A percentile compares a stretch with the other conserved stretches of the same genome.
Evolutionary conservation across 148 eudicot genomes (phyloP).

Genomic region (Polygonum aviculare): DNA sequence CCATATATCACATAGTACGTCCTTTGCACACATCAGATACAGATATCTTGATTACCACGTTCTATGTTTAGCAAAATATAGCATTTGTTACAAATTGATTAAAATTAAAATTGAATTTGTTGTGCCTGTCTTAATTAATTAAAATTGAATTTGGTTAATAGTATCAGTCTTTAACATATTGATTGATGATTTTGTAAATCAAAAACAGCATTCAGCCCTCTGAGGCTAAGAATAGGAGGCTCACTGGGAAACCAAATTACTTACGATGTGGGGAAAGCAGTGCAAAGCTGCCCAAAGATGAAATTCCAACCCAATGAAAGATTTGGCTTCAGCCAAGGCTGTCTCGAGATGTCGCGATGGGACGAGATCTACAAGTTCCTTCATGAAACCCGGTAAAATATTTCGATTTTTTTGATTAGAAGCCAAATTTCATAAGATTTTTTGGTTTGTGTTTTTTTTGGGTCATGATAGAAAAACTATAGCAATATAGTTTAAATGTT

Average conservation of each 20-base stretch:
- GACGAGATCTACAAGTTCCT: conserved; percentile 34
- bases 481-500: not conserved
- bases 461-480: too few relatives aligned
- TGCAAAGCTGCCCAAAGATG: conserved; percentile 19
- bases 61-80: not conserved
- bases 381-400: conserved; percentile 28
- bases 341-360: conserved; percentile 46
- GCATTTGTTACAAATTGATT: too few relatives aligned
- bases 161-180: too few relatives aligned
- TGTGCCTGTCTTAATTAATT: not conserved
- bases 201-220: conserved; percentile 29
- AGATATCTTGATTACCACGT: not conserved
- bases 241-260: conserved; percentile 43
- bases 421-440: too few relatives aligned
- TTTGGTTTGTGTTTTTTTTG: too few relatives aligned
- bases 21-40: not conserved
- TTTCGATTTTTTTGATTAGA: too few relatives aligned
- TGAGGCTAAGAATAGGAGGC: conserved; percentile 49
- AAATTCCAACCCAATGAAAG: not conserved
- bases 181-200: not conserved
- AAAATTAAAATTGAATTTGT: too few relatives aligned
- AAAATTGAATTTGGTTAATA: too few relatives aligned
- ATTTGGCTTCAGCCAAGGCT: conserved; percentile 46
- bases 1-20: too few relatives aligned
- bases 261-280: conserved; percentile 26